These are phyloP conservation scores for Spongispora temasekensis DNA, from an alignment of 1,284 basidiomycete species.

Conservation along the genomic window DNA sequence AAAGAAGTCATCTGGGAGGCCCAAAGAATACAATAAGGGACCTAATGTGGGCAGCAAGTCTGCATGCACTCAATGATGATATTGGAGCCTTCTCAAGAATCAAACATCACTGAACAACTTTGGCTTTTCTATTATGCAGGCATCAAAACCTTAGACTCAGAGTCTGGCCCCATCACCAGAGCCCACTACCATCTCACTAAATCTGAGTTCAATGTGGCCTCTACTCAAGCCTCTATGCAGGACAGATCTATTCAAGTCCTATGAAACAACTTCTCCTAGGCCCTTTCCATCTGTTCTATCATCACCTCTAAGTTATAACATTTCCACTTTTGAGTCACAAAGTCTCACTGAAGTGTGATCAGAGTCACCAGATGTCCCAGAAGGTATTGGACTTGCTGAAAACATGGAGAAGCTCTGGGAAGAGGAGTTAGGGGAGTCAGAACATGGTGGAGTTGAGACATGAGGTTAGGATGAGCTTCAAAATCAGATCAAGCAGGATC, in stretches of 20 bases:
- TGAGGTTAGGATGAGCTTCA: not conserved
- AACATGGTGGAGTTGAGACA: not conserved
- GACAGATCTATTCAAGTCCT: too few species aligned
- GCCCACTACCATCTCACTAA: too few species aligned
- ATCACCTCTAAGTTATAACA: too few species aligned
- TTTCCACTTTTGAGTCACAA: not conserved
- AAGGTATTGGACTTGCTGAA: not conserved
- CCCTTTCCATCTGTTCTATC: too few species aligned
- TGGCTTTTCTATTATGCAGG: too few species aligned
- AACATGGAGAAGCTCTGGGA: not conserved
- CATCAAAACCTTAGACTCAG: too few species aligned
- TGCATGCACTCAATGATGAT: not conserved
- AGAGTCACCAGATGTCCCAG: not conserved
- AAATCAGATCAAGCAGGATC: conserved; percentile 17
- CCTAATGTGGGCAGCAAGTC: not conserved
- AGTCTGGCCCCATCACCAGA: too few species aligned
- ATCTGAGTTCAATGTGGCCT: too few species aligned
- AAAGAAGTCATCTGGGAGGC: not conserved
- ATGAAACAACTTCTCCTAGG: too few species aligned
- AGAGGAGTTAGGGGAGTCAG: not conserved
- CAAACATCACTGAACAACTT: not conserved
- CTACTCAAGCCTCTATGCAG: too few species aligned
- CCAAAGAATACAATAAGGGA: not conserved
- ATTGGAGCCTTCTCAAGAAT: not conserved
- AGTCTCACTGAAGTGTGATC: too few species aligned